A percentile compares a stretch with the other conserved stretches of the same genome.
These are phyloP conservation scores for Haplographium delicatum DNA, from an alignment of 495 filamentous ascomycete genomes.

Conservation along the genomic window DNA sequence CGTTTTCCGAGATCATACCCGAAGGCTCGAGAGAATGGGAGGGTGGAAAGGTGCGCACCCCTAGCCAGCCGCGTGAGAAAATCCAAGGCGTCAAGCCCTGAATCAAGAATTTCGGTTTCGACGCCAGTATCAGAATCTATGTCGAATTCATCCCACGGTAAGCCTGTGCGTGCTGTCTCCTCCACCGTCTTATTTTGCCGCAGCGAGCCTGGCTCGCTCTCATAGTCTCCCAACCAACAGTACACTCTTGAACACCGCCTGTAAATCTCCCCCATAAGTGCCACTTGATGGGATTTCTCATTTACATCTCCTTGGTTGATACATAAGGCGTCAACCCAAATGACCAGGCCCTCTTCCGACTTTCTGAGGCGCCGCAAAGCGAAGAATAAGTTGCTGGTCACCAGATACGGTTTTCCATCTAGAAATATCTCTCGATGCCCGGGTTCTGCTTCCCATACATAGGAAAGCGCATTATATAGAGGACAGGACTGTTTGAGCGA, in stretches of 20 bases:
- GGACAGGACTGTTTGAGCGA: not conserved
- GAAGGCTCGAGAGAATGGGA: not conserved
- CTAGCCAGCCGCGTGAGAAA: not conserved
- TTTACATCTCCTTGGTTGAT: conserved; percentile 22
- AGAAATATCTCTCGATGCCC: not conserved
- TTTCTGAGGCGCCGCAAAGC: conserved; percentile 3
- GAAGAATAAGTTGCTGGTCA: not conserved
- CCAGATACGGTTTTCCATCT: not conserved
- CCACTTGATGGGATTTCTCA: conserved; percentile 12
- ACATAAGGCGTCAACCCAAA: conserved; percentile 18
- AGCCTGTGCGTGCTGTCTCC: not conserved
- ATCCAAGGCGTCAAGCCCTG: not conserved
- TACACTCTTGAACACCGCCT: conserved; percentile 4
- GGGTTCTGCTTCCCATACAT: not conserved
- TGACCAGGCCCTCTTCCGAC: not conserved
- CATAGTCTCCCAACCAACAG: conserved; percentile 9
- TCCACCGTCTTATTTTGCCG: not conserved
- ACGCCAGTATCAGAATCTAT: not conserved
- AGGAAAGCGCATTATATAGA: conserved; percentile 1
- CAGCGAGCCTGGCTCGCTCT: not conserved
- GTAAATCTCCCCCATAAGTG: conserved; percentile 21
- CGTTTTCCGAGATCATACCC: not conserved
- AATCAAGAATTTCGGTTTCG: not conserved
- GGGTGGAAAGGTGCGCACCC: not conserved
- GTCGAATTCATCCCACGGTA: not conserved